A percentile compares a stretch with the other conserved stretches of the same genome.
Evolutionary conservation across 352 stramenopile species (phyloP).

Genomic region (Plasmopara viticola): DNA sequence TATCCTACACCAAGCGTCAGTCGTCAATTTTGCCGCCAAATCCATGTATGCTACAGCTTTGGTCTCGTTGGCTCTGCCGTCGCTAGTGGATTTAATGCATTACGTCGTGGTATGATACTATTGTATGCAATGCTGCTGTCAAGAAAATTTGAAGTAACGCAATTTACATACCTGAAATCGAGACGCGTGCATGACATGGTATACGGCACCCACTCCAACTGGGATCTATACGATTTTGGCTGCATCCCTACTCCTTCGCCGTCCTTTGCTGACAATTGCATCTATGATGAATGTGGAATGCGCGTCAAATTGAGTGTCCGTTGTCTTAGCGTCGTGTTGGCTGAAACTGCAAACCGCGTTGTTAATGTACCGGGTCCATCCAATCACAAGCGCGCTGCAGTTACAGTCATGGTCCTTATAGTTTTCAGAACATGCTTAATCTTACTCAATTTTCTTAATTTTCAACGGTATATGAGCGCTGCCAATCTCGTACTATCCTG

Average conservation of each 20-base stretch:
- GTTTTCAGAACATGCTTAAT: neutral
- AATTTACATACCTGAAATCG: neutral
- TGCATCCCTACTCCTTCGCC: neutral
- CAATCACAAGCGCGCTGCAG: neutral
- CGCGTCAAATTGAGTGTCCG: neutral
- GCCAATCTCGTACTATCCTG: neutral
- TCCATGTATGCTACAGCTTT: neutral
- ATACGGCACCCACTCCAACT: neutral
- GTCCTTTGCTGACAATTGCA: neutral
- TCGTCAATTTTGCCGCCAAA: slow-evolving; percentile 1
- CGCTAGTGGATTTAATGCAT: neutral
- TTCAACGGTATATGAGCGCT: neutral
- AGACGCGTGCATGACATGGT: neutral
- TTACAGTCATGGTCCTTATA: neutral
- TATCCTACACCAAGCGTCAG: neutral
- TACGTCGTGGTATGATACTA: neutral
- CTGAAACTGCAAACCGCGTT: neutral
- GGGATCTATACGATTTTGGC: neutral
- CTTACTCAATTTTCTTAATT: neutral
- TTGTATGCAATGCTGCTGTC: slow-evolving; percentile 1
- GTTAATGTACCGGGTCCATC: neutral
- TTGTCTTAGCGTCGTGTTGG: neutral
- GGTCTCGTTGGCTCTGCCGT: neutral
- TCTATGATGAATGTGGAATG: neutral
- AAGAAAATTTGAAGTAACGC: neutral